Evolutionary conservation across 163 green algal genomes (phyloP).

Genomic region (Scenedesmus sp.): DNA sequence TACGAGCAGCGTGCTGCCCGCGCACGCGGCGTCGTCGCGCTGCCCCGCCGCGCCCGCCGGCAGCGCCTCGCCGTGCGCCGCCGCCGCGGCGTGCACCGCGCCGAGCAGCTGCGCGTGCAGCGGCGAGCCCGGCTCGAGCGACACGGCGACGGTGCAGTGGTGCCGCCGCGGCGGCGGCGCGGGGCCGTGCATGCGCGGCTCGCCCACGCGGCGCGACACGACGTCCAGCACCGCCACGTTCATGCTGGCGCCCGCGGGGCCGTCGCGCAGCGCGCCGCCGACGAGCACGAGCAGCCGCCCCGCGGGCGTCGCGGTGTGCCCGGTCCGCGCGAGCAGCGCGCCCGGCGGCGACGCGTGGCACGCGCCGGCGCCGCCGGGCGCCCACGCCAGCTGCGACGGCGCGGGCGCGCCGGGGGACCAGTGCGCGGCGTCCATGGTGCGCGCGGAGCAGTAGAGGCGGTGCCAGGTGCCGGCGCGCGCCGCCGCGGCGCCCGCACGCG

Average conservation of each 20-base stretch:
- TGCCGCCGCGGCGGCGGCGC: background rate
- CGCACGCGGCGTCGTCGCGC: background rate
- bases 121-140: background rate
- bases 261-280: constrained; percentile 17
- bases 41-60: too few relatives aligned
- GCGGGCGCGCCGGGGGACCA: constrained; percentile 5
- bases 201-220: background rate
- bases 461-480: constrained; percentile 8
- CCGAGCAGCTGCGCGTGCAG: constrained; percentile 10
- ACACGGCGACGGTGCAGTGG: constrained; percentile 1
- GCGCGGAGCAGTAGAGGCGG: constrained; percentile 8
- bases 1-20: constrained; percentile 14
- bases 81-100: constrained; percentile 2
- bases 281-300: constrained; percentile 19
- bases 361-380: too few relatives aligned
- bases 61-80: too few relatives aligned
- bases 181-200: constrained; percentile 1
- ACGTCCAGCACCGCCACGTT: constrained; percentile 31
- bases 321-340: constrained; percentile 4
- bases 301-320: constrained; percentile 14
- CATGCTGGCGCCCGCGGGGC: background rate
- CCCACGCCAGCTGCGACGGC: background rate
- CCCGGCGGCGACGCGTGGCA: background rate
- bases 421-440: background rate
- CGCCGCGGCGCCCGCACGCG: too few relatives aligned